phyloP scores from a whole-genome alignment of 768 basidiomycete genomes.

The Phylloporus sp. region DNA sequence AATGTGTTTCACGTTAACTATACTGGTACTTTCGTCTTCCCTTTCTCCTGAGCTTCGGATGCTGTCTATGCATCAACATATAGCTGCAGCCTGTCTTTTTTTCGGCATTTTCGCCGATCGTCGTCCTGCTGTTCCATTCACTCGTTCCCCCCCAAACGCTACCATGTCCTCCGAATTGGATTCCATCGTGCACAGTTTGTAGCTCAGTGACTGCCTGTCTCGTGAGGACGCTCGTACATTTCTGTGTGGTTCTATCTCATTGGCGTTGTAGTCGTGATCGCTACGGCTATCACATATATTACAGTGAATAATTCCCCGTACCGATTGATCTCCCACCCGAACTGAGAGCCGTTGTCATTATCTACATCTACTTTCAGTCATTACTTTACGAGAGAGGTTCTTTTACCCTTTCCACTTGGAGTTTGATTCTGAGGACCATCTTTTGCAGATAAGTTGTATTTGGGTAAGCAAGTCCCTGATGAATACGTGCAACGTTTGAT shows the following conservation, averaged over 20 bases:
- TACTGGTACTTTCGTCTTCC: no score
- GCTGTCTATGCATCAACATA: no score
- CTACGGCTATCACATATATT: constrained; percentile 16
- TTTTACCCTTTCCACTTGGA: background rate
- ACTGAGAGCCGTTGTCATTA: no score
- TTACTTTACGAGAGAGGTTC: constrained; percentile 20
- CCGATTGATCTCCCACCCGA: background rate
- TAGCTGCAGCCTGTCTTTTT: no score
- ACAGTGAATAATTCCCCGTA: constrained; percentile 10
- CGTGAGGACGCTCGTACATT: background rate
- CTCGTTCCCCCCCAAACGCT: no score
- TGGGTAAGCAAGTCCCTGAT: no score
- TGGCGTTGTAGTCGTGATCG: constrained; percentile 6
- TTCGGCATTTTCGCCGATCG: background rate
- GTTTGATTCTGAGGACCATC: background rate
- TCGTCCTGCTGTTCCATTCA: background rate
- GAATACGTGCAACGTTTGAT: no score
- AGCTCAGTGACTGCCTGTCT: constrained; percentile 6
- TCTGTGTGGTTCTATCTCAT: background rate
- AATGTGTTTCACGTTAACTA: no score
- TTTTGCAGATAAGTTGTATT: constrained; percentile 10
- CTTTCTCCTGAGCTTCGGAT: no score
- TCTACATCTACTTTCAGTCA: constrained; percentile 4
- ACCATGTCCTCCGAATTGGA: constrained; percentile 12
- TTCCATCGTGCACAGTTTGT: constrained; percentile 3